Conservation (phyloP, 371 early-diverging fungal species). For the Actinomucor elegans region DNA sequence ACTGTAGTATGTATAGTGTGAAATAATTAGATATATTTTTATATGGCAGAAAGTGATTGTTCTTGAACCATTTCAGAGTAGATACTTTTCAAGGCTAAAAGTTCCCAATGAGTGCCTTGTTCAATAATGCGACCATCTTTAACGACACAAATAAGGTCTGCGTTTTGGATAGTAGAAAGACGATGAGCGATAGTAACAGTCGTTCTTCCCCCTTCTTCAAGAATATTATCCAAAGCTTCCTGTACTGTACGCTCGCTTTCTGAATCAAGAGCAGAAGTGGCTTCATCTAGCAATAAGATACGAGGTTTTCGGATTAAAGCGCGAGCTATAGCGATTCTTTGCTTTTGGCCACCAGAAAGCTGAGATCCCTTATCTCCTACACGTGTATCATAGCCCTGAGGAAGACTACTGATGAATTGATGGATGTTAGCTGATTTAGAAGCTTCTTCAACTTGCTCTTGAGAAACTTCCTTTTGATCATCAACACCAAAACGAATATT, state of each 20-base stretch:
- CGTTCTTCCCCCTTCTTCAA: slow-evolving; percentile 57
- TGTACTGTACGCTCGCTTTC: slow-evolving; percentile 89
- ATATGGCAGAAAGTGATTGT: slow-evolving; percentile 23
- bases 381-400: slow-evolving; percentile 78
- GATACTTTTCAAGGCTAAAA: slow-evolving; percentile 44
- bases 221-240: slow-evolving; percentile 75
- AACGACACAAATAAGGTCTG: slow-evolving; percentile 75
- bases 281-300: slow-evolving; percentile 93
- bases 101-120: slow-evolving; percentile 77
- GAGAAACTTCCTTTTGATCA: slow-evolving; percentile 33
- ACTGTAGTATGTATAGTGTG: too few species aligned
- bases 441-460: slow-evolving; percentile 60
- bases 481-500: slow-evolving; percentile 72
- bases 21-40: slow-evolving; percentile 3
- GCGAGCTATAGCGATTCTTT: slow-evolving; percentile 71
- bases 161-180: slow-evolving; percentile 71
- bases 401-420: slow-evolving; percentile 67
- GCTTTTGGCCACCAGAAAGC: slow-evolving; percentile 73
- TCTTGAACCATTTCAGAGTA: slow-evolving; percentile 34
- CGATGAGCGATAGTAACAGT: slow-evolving; percentile 74
- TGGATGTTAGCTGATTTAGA: slow-evolving; percentile 75
- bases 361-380: slow-evolving; percentile 77
- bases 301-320: slow-evolving; percentile 79
- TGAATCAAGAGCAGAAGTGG: slow-evolving; percentile 91
- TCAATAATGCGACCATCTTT: slow-evolving; percentile 78